These are phyloP conservation scores for Heliosperma pusillum DNA, from an alignment of 148 eudicot species.

Conservation along the genomic window DNA sequence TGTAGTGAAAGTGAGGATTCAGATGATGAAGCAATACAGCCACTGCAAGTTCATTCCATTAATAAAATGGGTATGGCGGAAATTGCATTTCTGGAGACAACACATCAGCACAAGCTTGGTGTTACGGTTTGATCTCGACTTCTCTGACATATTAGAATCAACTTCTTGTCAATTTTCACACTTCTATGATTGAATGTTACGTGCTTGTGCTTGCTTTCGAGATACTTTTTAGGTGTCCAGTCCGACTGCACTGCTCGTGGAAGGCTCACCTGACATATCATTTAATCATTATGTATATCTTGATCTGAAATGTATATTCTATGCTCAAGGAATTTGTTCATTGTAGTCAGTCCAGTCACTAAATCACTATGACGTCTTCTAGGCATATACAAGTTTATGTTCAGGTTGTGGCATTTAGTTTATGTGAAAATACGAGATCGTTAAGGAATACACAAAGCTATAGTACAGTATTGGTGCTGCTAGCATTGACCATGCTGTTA, in stretches of 20 bases:
- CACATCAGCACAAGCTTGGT: slow-evolving; percentile 59
- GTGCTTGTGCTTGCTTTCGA: neutral
- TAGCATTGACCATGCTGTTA: neutral
- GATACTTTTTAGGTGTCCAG: neutral
- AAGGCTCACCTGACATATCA: neutral
- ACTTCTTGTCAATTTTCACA: neutral
- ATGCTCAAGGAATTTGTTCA: neutral
- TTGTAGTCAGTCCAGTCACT: neutral
- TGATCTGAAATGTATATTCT: neutral
- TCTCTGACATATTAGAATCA: slow-evolving; percentile 7
- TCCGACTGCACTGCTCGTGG: neutral
- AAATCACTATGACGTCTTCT: neutral
- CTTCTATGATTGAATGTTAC: neutral
- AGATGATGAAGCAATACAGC: slow-evolving; percentile 37
- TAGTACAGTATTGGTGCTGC: neutral
- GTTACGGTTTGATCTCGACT: slow-evolving; percentile 50
- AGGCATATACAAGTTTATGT: neutral
- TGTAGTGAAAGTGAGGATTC: slow-evolving; percentile 57
- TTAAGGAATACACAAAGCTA: neutral
- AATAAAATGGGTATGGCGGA: slow-evolving; percentile 62
- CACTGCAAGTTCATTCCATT: slow-evolving; percentile 40
- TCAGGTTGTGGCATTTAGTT: neutral
- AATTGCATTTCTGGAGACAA: slow-evolving; percentile 59
- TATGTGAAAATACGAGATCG: neutral
- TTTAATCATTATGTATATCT: neutral